Evolutionary conservation across 1,139 yeast genomes (phyloP), one percentile per base, ranked within the genome.

Genomic region (Keqinozyma sinolaborantium): DNA sequence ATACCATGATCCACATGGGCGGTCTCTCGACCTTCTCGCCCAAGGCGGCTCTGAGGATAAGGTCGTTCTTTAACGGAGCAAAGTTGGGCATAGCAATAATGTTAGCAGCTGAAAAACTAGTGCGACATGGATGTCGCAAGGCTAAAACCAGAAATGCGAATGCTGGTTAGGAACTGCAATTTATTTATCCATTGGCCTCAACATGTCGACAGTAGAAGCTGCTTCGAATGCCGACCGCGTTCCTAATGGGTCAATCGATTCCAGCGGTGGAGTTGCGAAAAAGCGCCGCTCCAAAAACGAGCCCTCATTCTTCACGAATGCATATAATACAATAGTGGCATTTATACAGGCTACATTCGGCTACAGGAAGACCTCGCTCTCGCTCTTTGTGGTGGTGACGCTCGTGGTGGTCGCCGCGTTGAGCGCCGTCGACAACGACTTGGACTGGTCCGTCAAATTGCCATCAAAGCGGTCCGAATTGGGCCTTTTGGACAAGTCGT

Each of bases 1-100:
- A 39, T 60, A 74, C 80, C 98, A 92, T 92, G 47, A 92, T 84
- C 98, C 98, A 92, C 39, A 92, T 79, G 16, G 98, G 98, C 1
- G 98, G 97, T 56, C 98, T 79, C 61, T 92, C 98, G 29, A 92
- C 97, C 45, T 66, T 66, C 54, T 90, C 95, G 31, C 74, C 74
- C 28, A 42, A 50, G 14, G 98, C 97, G 3, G 97, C 97, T 50
- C 98, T 71, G 42, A 92, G 68, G 29, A 92, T 82, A 51, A 90
- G 72, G 54, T 92, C 97, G 63, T 92, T 92, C 60, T 88, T 78
- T 54, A 90, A 67, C 14, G 79, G 76, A 14, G 95, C 79, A 54
- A 83, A 84, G 35, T 53, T 52, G 18, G 56, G 39, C 67, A 60
- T 61, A 11, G 12, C 30, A 21, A 16, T 15, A n/a, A n/a, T n/a